Evolutionary conservation across 208 protist species (phyloP).

Genomic region (Vickermania ingenoplastis): DNA sequence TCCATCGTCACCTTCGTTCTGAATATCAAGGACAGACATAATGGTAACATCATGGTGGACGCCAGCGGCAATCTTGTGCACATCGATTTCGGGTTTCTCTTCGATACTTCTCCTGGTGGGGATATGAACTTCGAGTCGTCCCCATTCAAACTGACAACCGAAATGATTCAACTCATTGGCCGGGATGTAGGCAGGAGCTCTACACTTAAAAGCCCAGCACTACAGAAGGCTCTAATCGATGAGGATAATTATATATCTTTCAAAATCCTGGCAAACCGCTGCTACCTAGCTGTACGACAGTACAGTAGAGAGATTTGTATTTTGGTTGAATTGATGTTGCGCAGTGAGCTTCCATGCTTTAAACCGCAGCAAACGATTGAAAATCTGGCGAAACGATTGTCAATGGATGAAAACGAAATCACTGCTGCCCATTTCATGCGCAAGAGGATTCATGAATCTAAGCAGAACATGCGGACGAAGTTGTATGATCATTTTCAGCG

Average conservation of each 20-base stretch:
- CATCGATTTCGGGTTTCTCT: slow-evolving; percentile 98
- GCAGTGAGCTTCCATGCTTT: slow-evolving; percentile 81
- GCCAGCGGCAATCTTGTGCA: slow-evolving; percentile 90
- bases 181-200: slow-evolving; percentile 43
- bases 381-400: slow-evolving; percentile 58
- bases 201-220: slow-evolving; percentile 39
- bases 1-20: slow-evolving; percentile 92
- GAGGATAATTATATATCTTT: slow-evolving; percentile 79
- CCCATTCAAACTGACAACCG: slow-evolving; percentile 89
- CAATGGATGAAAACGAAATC: slow-evolving; percentile 62
- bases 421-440: slow-evolving; percentile 78
- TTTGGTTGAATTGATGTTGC: slow-evolving; percentile 82
- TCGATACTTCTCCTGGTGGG: slow-evolving; percentile 91
- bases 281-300: slow-evolving; percentile 80
- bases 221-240: slow-evolving; percentile 67
- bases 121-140: slow-evolving; percentile 93
- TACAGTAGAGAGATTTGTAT: slow-evolving; percentile 70
- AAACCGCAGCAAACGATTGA: slow-evolving; percentile 73
- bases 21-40: slow-evolving; percentile 93
- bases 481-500: slow-evolving; percentile 82
- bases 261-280: slow-evolving; percentile 61
- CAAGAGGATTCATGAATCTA: slow-evolving; percentile 58
- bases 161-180: slow-evolving; percentile 91
- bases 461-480: slow-evolving; percentile 71
- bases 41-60: slow-evolving; percentile 94